Percentiles rank a stretch among this genome's conserved stretches.
Evolutionary conservation across 805 yeast genomes (phyloP).

Genomic region (Candida morakotiae): DNA sequence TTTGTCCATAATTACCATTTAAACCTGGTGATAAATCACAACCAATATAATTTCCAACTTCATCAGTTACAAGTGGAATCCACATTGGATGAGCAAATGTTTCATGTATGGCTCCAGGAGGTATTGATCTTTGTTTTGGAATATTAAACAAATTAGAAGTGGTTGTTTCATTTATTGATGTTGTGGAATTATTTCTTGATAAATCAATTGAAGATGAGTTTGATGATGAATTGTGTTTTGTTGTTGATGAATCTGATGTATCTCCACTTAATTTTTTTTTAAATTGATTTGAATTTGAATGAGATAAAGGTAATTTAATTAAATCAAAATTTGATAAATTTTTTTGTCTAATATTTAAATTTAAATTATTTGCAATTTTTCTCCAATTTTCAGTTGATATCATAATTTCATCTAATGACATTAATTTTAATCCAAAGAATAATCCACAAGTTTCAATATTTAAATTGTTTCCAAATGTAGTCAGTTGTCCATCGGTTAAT

Average conservation of each 20-base stretch:
- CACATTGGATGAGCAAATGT: slow-evolving; percentile 87
- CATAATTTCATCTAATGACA: slow-evolving; percentile 77
- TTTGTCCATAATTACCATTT: slow-evolving; percentile 79
- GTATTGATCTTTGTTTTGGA: slow-evolving; percentile 62
- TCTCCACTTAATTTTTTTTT: slow-evolving; percentile 11
- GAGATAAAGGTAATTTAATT: slow-evolving; percentile 18
- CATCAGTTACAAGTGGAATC: slow-evolving; percentile 89
- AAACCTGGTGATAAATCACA: slow-evolving; percentile 71
- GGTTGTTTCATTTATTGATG: slow-evolving; percentile 4
- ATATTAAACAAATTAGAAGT: slow-evolving; percentile 6
- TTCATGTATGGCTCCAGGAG: slow-evolving; percentile 68
- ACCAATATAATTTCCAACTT: slow-evolving; percentile 87
- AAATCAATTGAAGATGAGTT: slow-evolving; percentile 9
- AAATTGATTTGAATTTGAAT: slow-evolving; percentile 12
- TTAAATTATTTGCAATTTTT: slow-evolving; percentile 49
- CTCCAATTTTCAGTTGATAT: slow-evolving; percentile 87
- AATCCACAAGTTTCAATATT: slow-evolving; percentile 67
- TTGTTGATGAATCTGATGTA: not conserved
- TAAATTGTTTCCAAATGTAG: slow-evolving; percentile 64
- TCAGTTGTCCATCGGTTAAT: slow-evolving; percentile 83
- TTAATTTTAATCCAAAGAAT: slow-evolving; percentile 72
- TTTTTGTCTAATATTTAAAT: slow-evolving; percentile 20
- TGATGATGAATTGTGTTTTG: not conserved
- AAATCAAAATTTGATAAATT: slow-evolving; percentile 16
- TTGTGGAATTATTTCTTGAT: slow-evolving; percentile 1